Evolutionary conservation across 305 asterid genomes (phyloP), one percentile per base, ranked within the genome.

Genomic region (Nicotiana rustica): DNA sequence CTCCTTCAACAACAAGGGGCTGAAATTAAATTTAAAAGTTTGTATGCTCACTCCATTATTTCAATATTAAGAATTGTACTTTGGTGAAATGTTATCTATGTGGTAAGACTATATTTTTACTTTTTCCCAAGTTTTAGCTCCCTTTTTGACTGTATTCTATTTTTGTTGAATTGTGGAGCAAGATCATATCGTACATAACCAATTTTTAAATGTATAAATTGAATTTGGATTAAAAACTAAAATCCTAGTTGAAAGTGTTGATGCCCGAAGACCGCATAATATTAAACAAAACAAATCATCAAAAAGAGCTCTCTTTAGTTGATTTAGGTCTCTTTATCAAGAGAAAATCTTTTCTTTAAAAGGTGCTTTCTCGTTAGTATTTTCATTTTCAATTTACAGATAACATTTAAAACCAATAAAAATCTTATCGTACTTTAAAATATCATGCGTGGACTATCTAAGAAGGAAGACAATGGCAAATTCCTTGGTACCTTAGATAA

Each of bases 391-490:
- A 6, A 47, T 12, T 6, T 2, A 21, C 7, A 52, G 79, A 75
- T 75, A 25, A 75, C 65, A 25, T 75, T 75, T 75, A 75, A 75
- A 75, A 75, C 55, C 55, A 52, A 49, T 25, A 75, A 25, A 52
- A 29, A 52, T 21, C 25, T 52, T 25, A 52, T 75, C 79, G 5
- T 36, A 4, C 44, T 31, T 25, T 49, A 9, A 29, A 75, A 25
- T 52, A 52, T 29, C 31, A 75, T 52, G 64, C 44, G 15, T 75
- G 8, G 79, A 75, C 79, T 14, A 14, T 75, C 79, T 14, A 14
- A 35, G 5, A 33, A 67, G 73, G 15, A 66, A 47, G 10, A 19
- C 36, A 73, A 19, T 12, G 78, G 1, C 36, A 12, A 71, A 44
- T 75, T 52, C 65, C 10, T 5, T 14, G 29, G 64, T 75, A 75